Evolutionary conservation across 192 early-diverging fungal genomes (phyloP).

Genomic region (Geranomyces variabilis): DNA sequence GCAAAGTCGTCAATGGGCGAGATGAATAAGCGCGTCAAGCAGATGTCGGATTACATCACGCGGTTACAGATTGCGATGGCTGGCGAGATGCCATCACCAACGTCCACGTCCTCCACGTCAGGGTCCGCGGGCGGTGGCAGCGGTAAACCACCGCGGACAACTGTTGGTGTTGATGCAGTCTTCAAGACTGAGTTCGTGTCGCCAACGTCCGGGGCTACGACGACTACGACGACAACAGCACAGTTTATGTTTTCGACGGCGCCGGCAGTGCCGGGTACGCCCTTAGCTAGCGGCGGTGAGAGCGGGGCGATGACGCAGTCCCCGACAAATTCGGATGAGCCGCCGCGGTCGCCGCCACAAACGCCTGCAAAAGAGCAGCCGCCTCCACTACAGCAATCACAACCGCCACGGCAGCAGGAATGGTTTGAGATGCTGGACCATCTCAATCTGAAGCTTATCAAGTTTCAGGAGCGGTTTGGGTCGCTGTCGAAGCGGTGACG

Average conservation of each 20-base stretch:
- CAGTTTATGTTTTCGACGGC: neutral
- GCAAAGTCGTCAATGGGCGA: slow-evolving; percentile 57
- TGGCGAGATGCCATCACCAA: neutral
- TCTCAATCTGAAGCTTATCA: slow-evolving; percentile 28
- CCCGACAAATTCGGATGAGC: neutral
- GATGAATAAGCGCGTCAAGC: slow-evolving; percentile 70
- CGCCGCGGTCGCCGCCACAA: neutral
- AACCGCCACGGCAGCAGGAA: slow-evolving; percentile 13
- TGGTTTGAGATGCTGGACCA: slow-evolving; percentile 37
- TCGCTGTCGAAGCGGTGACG: slow-evolving; percentile 2
- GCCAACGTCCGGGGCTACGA: neutral
- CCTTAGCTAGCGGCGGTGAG: no score
- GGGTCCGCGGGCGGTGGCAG: neutral
- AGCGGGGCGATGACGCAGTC: neutral
- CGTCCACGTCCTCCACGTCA: neutral
- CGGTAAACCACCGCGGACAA: neutral
- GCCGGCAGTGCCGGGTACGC: no score
- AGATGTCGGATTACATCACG: slow-evolving; percentile 62
- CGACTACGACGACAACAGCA: neutral
- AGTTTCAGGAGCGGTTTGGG: slow-evolving; percentile 44
- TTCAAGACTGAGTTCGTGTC: neutral
- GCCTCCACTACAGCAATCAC: neutral
- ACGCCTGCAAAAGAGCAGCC: neutral
- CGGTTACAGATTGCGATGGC: slow-evolving; percentile 52
- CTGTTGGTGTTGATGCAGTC: neutral